Conservation (phyloP, 2,329 filamentous ascomycete species). For the Trichothecium sympodiale region DNA sequence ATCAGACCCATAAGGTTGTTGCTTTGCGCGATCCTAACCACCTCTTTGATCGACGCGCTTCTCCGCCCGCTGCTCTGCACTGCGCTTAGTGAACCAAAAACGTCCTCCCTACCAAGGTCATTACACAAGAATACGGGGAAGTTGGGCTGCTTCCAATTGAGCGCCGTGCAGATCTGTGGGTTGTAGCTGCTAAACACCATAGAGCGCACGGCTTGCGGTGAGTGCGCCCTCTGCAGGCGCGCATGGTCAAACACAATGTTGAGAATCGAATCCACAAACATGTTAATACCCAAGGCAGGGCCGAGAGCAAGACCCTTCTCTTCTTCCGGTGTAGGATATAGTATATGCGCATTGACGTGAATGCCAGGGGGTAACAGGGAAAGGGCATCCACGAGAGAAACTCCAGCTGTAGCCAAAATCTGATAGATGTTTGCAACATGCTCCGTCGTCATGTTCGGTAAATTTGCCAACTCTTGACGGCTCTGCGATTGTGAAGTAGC, state of each 20-base stretch:
- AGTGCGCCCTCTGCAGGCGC: slow-evolving; percentile 50
- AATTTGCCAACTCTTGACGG: slow-evolving; percentile 28
- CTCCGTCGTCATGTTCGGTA: slow-evolving; percentile 35
- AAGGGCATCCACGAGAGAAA: slow-evolving; percentile 71
- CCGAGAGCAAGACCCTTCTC: slow-evolving; percentile 60
- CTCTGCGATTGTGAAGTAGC: slow-evolving; percentile 33
- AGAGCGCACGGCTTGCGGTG: slow-evolving; percentile 64
- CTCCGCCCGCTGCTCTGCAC: slow-evolving; percentile 52
- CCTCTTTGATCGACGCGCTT: slow-evolving; percentile 85
- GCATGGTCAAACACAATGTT: slow-evolving; percentile 87
- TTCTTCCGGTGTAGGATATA: slow-evolving; percentile 71
- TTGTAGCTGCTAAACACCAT: slow-evolving; percentile 95
- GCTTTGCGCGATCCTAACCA: slow-evolving; percentile 80
- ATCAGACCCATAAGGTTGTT: slow-evolving; percentile 99
- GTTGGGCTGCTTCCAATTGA: slow-evolving; percentile 99
- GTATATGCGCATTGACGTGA: slow-evolving; percentile 82
- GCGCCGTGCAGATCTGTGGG: slow-evolving; percentile 74
- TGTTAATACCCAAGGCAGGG: slow-evolving; percentile 73
- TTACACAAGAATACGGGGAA: slow-evolving; percentile 95
- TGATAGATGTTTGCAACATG: slow-evolving; percentile 58
- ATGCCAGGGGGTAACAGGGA: slow-evolving; percentile 64
- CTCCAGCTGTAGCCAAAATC: slow-evolving; percentile 62
- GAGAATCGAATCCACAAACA: slow-evolving; percentile 73
- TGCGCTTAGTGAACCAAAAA: slow-evolving; percentile 23
- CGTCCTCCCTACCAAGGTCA: slow-evolving; percentile 61